Evolutionary conservation across 2,329 filamentous ascomycete species (phyloP), one percentile per base, ranked within the genome.

Genomic region (Pseudogymnoascus sp.): DNA sequence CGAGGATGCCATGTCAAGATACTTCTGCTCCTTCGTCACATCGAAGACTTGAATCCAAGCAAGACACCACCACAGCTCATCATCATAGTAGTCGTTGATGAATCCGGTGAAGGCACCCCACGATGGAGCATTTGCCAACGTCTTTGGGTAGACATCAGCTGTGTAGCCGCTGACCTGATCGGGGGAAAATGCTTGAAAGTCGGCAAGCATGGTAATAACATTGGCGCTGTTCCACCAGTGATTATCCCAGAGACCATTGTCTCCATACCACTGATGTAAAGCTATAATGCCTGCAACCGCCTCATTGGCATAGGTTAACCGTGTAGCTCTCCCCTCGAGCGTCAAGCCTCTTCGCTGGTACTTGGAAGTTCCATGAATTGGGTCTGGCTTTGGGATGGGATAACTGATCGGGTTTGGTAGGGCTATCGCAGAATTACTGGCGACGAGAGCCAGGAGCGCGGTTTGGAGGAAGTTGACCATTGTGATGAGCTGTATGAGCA

Each of bases 191-290:
- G 67, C 67, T 60, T 72, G 66, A 23, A 83, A 73, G 61, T 90
- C 84, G 45, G 81, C 82, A 12, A 91, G 73, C 25, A 81, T 81
- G 0, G 86, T 88, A 63, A 91, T 76, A 59, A 81, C 80, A 70
- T 90, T 91, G 43, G 83, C 89, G 60, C 81, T 81, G 69, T 89
- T 88, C 88, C 89, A 91, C 89, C 89, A 91, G 4, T 80, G 78
- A 0, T 80, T 80, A 61, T 83, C 75, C 85, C 86, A 91, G 6
- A 89, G 77, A 1, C 88, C 88, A 0, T 80, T 84, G 1, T 71
- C 69, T 1, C 74, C 65, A 71, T 89, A 90, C 81, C 83, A 89
- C 16, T 70, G 72, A 67, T 88, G 84, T 4, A 89, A 76, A 12
- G 79, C 72, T 40, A 74, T 69, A 1, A 79, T 71, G 1, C 76